Conservation (phyloP, 2,329 filamentous ascomycete species). For the Aquanectria penicillioides region DNA sequence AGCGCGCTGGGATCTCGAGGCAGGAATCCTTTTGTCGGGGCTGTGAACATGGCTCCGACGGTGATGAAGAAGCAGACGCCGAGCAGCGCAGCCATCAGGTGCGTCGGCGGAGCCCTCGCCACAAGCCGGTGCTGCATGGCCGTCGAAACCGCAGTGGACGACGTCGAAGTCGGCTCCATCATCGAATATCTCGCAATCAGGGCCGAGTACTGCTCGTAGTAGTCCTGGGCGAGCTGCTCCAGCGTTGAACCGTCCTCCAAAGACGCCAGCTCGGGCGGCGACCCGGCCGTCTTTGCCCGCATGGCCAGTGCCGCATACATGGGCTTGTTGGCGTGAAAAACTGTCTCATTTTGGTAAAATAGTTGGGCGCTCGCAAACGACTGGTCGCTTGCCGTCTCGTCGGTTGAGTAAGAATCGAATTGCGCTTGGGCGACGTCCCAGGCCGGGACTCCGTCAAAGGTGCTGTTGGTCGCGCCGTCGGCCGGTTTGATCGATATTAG, state of each 20-base stretch:
- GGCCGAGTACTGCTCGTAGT: slow-evolving; percentile 48
- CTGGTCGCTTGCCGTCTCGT: background rate
- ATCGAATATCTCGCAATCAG: slow-evolving; percentile 45
- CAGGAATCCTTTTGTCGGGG: slow-evolving; percentile 47
- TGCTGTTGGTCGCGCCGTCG: slow-evolving; percentile 23
- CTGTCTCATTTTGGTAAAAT: slow-evolving; percentile 34
- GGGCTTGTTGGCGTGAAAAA: slow-evolving; percentile 45
- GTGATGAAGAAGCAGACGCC: slow-evolving; percentile 39
- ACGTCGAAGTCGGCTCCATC: slow-evolving; percentile 36
- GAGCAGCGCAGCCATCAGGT: slow-evolving; percentile 44
- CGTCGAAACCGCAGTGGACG: slow-evolving; percentile 36
- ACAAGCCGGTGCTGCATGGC: slow-evolving; percentile 45
- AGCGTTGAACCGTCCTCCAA: slow-evolving; percentile 40
- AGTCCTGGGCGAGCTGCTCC: slow-evolving; percentile 40
- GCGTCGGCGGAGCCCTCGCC: slow-evolving; percentile 42
- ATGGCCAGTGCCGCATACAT: slow-evolving; percentile 47
- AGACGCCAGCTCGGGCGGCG: slow-evolving; percentile 30
- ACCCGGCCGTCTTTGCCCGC: slow-evolving; percentile 33
- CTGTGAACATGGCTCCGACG: slow-evolving; percentile 26
- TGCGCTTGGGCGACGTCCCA: slow-evolving; percentile 34
- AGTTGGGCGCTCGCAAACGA: slow-evolving; percentile 7
- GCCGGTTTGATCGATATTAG: slow-evolving; percentile 23
- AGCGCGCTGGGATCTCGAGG: slow-evolving; percentile 48
- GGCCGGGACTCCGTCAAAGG: slow-evolving; percentile 30
- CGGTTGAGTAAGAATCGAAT: slow-evolving; percentile 31